Evolutionary conservation across 2,329 filamentous ascomycete species (phyloP).

Genomic region (Torrubiella hemipterigena): DNA sequence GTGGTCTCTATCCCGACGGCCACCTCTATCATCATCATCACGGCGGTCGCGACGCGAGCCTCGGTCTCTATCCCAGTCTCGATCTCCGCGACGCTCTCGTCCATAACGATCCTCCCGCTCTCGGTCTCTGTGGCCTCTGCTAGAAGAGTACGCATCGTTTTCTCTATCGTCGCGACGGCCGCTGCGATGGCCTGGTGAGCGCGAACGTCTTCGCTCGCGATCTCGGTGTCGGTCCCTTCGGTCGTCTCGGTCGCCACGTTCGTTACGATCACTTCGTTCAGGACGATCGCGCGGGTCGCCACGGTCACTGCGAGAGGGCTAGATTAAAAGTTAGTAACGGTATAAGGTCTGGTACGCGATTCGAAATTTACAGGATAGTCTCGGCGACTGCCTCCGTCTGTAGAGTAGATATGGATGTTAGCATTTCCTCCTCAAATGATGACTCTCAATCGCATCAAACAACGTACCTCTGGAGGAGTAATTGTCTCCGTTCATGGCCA

Average conservation of each 20-base stretch:
- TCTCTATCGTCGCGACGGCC: conserved; percentile 60
- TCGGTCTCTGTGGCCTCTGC: conserved; percentile 81
- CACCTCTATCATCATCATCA: conserved; percentile 49
- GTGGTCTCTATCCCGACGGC: conserved; percentile 45
- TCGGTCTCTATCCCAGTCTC: conserved; percentile 66
- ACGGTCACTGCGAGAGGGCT: conserved; percentile 19
- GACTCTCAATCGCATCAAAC: conserved; percentile 7
- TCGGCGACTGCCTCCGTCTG: conserved; percentile 40
- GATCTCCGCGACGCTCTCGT: conserved; percentile 54
- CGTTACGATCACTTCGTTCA: conserved; percentile 21
- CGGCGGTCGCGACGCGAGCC: conserved; percentile 50
- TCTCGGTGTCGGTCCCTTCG: conserved; percentile 24
- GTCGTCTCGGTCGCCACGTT: conserved; percentile 15
- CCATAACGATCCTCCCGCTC: conserved; percentile 91
- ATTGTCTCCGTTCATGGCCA: conserved; percentile 72
- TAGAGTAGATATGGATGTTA: conserved; percentile 8
- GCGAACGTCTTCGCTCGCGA: conserved; percentile 62
- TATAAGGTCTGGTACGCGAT: neutral
- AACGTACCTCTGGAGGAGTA: conserved; percentile 65
- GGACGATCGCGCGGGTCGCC: conserved; percentile 23
- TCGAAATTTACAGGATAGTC: conserved; percentile 38
- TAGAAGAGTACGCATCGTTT: conserved; percentile 86
- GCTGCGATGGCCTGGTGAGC: conserved; percentile 70
- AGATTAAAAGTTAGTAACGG: conserved; percentile 9
- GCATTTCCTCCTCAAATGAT: conserved; percentile 19